Conservation (phyloP, 2,329 filamentous ascomycete species). For the Aspergillus felis region DNA sequence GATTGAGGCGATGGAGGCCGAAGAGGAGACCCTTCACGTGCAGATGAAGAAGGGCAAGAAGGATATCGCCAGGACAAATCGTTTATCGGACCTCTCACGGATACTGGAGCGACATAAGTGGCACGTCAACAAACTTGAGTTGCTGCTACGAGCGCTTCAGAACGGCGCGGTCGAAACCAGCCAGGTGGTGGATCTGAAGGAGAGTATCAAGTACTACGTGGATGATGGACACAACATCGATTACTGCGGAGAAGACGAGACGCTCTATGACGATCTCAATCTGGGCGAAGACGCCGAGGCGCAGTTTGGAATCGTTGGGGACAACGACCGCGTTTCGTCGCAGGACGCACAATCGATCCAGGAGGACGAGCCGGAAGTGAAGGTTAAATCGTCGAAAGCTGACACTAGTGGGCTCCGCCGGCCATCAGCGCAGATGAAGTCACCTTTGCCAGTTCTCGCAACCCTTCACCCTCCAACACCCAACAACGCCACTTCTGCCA, state of each 20-base stretch:
- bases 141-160: conserved; percentile 83
- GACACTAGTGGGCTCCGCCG: conserved; percentile 62
- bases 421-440: conserved; percentile 88
- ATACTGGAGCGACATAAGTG: conserved; percentile 91
- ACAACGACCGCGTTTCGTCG: conserved; percentile 86
- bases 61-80: conserved; percentile 75
- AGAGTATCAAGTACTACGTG: conserved; percentile 93
- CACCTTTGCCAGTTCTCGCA: conserved; percentile 85
- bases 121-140: conserved; percentile 89
- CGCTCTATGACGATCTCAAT: conserved; percentile 90
- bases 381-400: conserved; percentile 50
- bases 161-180: conserved; percentile 87
- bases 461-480: conserved; percentile 67
- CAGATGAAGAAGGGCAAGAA: conserved; percentile 95
- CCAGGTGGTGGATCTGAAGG: conserved; percentile 82
- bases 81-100: conserved; percentile 79
- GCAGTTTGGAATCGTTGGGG: conserved; percentile 71
- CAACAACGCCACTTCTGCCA: conserved; percentile 53
- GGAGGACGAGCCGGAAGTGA: conserved; percentile 70
- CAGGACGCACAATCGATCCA: conserved; percentile 91
- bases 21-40: conserved; percentile 79
- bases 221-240: conserved; percentile 83
- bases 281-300: conserved; percentile 84
- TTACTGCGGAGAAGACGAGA: conserved; percentile 83
- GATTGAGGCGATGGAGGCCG: conserved; percentile 88